A percentile compares a stretch with the other conserved stretches of the same genome.
Evolutionary conservation across 495 filamentous ascomycete species (phyloP).

Genomic region (Lophiostoma macrostomum): DNA sequence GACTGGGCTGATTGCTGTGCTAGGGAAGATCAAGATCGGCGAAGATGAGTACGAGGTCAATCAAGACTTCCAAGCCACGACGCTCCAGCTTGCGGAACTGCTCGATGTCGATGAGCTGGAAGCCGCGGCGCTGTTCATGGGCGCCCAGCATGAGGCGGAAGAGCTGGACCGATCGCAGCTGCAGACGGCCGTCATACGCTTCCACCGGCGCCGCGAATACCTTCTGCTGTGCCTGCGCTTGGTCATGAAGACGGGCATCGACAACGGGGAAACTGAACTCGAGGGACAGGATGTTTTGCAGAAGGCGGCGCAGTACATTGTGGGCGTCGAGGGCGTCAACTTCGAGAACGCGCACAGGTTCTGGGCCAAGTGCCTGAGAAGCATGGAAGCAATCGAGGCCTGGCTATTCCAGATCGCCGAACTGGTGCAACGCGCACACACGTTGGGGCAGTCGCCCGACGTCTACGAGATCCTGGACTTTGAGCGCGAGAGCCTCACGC

Average conservation of each 20-base stretch:
- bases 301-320: slow-evolving; percentile 41
- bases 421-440: too few relatives aligned
- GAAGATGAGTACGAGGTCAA: slow-evolving; percentile 79
- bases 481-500: slow-evolving; percentile 66
- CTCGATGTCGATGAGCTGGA: slow-evolving; percentile 86
- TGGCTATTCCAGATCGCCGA: slow-evolving; percentile 71
- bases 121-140: slow-evolving; percentile 69
- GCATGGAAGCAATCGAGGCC: slow-evolving; percentile 68
- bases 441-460: too few relatives aligned
- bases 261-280: slow-evolving; percentile 47
- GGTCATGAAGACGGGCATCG: slow-evolving; percentile 61
- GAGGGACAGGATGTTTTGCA: slow-evolving; percentile 44
- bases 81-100: slow-evolving; percentile 76
- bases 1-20: background rate
- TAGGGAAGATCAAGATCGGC: slow-evolving; percentile 56
- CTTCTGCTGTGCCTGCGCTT: slow-evolving; percentile 80
- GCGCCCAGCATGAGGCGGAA: slow-evolving; percentile 61
- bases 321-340: slow-evolving; percentile 13
- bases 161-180: slow-evolving; percentile 64
- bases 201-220: slow-evolving; percentile 75
- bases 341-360: slow-evolving; percentile 37
- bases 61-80: slow-evolving; percentile 75
- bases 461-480: slow-evolving; percentile 67
- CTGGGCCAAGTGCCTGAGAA: slow-evolving; percentile 67
- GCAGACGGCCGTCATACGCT: slow-evolving; percentile 73